These are phyloP conservation scores for Pichia manshurica DNA, from an alignment of 805 yeast genomes.

Conservation along the genomic window DNA sequence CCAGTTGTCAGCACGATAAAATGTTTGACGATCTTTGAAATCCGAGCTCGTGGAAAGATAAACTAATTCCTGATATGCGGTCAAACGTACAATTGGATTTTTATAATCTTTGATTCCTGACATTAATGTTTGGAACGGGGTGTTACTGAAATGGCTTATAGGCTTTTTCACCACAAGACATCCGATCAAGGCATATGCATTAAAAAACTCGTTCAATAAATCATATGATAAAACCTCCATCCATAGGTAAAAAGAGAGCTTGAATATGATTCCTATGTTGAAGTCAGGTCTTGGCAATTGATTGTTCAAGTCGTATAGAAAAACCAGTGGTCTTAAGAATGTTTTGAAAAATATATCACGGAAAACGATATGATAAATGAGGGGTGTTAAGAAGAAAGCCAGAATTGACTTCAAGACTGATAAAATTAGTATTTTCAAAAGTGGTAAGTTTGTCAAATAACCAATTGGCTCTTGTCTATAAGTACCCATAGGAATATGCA, in stretches of 20 bases:
- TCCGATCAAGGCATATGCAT: constrained; percentile 65
- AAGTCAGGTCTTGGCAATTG: constrained; percentile 35
- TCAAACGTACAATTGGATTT: constrained; percentile 43
- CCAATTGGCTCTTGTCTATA: constrained; percentile 37
- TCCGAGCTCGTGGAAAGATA: constrained; percentile 50
- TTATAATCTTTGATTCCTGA: constrained; percentile 54
- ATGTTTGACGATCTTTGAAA: constrained; percentile 42
- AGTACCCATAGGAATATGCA: constrained; percentile 41
- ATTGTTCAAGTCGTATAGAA: constrained; percentile 33
- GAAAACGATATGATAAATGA: constrained; percentile 32
- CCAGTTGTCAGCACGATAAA: constrained; percentile 50
- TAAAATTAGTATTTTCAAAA: constrained; percentile 19
- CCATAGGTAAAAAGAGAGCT: constrained; percentile 20
- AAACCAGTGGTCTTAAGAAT: constrained; percentile 29
- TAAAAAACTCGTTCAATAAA: constrained; percentile 47
- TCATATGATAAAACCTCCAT: constrained; percentile 46
- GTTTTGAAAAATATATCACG: constrained; percentile 40
- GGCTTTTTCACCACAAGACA: constrained; percentile 64
- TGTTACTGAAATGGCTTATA: constrained; percentile 50
- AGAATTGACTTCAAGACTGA: constrained; percentile 35
- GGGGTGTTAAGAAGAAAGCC: constrained; percentile 29
- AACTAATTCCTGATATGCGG: constrained; percentile 74
- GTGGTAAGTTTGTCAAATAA: constrained; percentile 15
- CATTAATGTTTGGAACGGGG: constrained; percentile 57
- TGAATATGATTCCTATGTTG: not conserved